Percentiles rank a stretch among this genome's conserved stretches.
Conservation (phyloP, 2,329 filamentous ascomycete species). For the Hansfordia pulvinata region DNA sequence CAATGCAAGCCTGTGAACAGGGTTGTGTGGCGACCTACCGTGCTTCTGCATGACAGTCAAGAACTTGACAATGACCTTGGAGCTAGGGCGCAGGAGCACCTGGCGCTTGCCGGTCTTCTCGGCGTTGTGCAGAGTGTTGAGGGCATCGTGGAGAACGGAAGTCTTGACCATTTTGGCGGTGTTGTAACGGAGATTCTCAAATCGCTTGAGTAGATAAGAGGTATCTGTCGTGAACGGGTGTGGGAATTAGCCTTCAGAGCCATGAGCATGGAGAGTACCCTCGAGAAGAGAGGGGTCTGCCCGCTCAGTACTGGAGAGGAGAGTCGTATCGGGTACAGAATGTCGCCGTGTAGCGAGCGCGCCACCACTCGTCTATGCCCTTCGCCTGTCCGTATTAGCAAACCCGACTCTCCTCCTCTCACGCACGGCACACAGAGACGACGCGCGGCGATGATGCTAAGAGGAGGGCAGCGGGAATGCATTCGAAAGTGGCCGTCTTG, state of each 20-base stretch:
- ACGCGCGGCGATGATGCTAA: too few relatives aligned
- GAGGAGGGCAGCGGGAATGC: too few relatives aligned
- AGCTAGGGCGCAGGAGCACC: slow-evolving; percentile 93
- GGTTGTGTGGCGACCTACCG: slow-evolving; percentile 62
- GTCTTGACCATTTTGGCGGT: slow-evolving; percentile 96
- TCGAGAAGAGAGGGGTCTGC: slow-evolving; percentile 54
- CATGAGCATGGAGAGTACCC: slow-evolving; percentile 59
- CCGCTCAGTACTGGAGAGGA: slow-evolving; percentile 51
- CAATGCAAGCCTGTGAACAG: too few relatives aligned
- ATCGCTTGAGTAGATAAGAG: slow-evolving; percentile 47
- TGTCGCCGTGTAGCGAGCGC: slow-evolving; percentile 9
- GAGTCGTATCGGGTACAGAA: slow-evolving; percentile 40
- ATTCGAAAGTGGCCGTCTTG: too few relatives aligned
- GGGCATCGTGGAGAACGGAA: slow-evolving; percentile 97
- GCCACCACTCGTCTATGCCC: too few relatives aligned
- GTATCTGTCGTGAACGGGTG: slow-evolving; percentile 38
- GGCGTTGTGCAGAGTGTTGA: slow-evolving; percentile 99
- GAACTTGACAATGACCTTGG: slow-evolving; percentile 99
- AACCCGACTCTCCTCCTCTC: too few relatives aligned
- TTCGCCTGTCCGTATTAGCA: too few relatives aligned
- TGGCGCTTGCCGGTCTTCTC: slow-evolving; percentile 99
- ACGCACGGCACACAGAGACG: too few relatives aligned
- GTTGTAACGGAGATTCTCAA: slow-evolving; percentile 61
- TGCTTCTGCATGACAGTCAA: slow-evolving; percentile 98
- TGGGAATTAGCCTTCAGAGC: slow-evolving; percentile 48